Base-by-base conservation (phyloP, 805 yeast species). In the Priceomyces melissophilus region DNA sequence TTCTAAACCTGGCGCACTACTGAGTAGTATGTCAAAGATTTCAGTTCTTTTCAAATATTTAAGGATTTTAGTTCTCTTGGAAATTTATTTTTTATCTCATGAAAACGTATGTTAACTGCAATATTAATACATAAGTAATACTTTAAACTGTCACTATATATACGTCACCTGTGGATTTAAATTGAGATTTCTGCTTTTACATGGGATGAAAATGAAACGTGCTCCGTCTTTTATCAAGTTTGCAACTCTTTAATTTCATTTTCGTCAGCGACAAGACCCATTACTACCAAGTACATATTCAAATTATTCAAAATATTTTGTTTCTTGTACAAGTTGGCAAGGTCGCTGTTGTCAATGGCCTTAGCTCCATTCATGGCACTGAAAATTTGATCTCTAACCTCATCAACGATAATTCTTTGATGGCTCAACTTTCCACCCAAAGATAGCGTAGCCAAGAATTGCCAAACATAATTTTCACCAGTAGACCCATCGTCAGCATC, bases 191-290 rank as follows among this genome's bases (percentile, higher is more conserved):
- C 25, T 20, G 25, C 25, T 20, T 8, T 20, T 20, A 20, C 25
- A 20, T 20, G 8, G 25, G 25, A 20, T 20, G 8, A 20, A 20
- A 20, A 20, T 20, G 4, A 20, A 8, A 20, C 25, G 4, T 8
- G 25, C 25, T 20, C 25, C 7, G 4, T 20, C 8, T 20, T 20
- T 20, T 20, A 4, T 32, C 32, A 46, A 13, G 31, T 39, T 45
- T 53, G 55, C 9, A 90, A 71, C 66, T 89, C 96, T 32, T 83
- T 78, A 57, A 90, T 90, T 60, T 87, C 96, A 42, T 81, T 83
- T 53, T 87, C 93, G 50, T 87, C 86, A 4, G 97, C 96, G 44
- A 86, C 87, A 49, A 91, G 76, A 6, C 99, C 99, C 95, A 91
- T 89, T 35, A 90, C 97, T 53, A 91, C 93, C 65, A 91, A 76